phyloP scores from a whole-genome alignment of 2,329 filamentous ascomycete species.

The Aspergillus piperis region DNA sequence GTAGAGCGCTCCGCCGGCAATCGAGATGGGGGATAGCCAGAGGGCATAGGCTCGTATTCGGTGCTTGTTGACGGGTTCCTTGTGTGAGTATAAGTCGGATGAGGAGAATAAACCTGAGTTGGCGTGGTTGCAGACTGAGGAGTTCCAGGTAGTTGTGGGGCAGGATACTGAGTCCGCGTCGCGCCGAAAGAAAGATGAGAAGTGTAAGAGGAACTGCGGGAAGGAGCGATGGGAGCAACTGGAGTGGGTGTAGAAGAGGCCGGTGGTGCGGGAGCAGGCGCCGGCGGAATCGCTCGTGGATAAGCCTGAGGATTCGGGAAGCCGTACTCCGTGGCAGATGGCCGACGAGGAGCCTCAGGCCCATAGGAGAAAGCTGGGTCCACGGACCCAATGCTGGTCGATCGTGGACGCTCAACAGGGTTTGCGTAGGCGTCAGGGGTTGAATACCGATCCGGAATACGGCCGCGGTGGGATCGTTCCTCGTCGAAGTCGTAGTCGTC shows the following conservation, averaged over 20 bases:
- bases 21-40: constrained; percentile 26
- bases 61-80: constrained; percentile 35
- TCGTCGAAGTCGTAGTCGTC: constrained; percentile 69
- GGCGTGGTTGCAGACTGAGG: constrained; percentile 44
- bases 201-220: constrained; percentile 29
- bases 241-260: constrained; percentile 32
- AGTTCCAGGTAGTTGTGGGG: constrained; percentile 45
- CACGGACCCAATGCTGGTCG: constrained; percentile 61
- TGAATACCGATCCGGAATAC: constrained; percentile 49
- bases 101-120: constrained; percentile 37
- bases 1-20: constrained; percentile 24
- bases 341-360: constrained; percentile 48
- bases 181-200: constrained; percentile 48
- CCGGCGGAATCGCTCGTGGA: constrained; percentile 39
- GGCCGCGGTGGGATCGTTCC: constrained; percentile 49
- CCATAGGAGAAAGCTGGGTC: constrained; percentile 48
- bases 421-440: constrained; percentile 53
- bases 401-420: constrained; percentile 57
- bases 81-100: constrained; percentile 35
- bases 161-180: constrained; percentile 44
- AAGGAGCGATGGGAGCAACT: constrained; percentile 28
- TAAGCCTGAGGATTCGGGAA: constrained; percentile 37
- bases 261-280: constrained; percentile 36
- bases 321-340: constrained; percentile 51
- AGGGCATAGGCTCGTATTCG: constrained; percentile 33